phyloP scores from a whole-genome alignment of 1,284 basidiomycete genomes.

The Trichosporon coremiiforme region DNA sequence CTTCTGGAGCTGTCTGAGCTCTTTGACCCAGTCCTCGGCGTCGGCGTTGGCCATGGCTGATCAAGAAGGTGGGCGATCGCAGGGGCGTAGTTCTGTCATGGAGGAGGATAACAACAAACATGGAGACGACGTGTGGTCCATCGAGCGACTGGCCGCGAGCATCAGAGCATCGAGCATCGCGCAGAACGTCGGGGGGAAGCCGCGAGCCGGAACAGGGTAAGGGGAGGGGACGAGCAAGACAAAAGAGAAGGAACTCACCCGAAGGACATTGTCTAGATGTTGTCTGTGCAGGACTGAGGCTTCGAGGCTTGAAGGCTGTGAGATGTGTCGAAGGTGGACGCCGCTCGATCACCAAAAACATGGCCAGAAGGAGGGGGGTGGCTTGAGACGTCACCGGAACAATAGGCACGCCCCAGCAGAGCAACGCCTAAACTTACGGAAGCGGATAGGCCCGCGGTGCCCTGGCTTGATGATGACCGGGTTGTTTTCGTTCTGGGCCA shows the following conservation, averaged over 20 bases:
- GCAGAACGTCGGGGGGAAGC: neutral
- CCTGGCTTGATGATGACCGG: neutral
- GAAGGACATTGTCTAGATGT: conserved; percentile 21
- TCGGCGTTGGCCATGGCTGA: neutral
- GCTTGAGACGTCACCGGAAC: neutral
- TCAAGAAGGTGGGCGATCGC: neutral
- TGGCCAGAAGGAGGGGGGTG: neutral
- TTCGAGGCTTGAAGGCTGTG: conserved; percentile 9
- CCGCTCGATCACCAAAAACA: conserved; percentile 5
- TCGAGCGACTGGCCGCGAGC: no score
- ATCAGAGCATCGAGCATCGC: neutral
- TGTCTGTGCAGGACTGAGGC: conserved; percentile 7
- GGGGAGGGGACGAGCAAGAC: neutral
- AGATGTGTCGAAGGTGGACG: neutral
- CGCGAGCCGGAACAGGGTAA: neutral
- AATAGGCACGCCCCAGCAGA: neutral
- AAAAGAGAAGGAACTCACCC: conserved; percentile 1
- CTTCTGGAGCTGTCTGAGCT: neutral
- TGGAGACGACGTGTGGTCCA: neutral
- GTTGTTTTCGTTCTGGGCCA: conserved; percentile 5
- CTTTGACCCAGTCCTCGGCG: neutral
- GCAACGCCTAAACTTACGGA: no score
- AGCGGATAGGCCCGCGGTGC: neutral
- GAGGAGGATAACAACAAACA: neutral
- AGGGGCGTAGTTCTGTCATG: no score